phyloP scores from a whole-genome alignment of 75 land plant species.

The Adiantum capillusveneris region DNA sequence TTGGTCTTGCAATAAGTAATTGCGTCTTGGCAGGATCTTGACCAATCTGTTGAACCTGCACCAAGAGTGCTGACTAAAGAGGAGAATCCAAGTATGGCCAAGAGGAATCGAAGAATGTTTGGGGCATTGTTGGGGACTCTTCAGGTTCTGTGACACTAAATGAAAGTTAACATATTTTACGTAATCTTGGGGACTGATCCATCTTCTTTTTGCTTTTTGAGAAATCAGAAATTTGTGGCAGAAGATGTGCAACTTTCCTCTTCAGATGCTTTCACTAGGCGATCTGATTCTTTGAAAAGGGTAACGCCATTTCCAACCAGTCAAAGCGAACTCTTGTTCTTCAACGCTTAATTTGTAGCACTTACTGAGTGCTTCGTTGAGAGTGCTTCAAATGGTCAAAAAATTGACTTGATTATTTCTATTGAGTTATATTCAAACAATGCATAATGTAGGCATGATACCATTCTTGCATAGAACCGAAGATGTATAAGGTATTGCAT shows the following conservation, averaged over 20 bases:
- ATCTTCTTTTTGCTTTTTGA: slow-evolving; percentile 2
- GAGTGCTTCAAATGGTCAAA: no score
- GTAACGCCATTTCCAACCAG: slow-evolving; percentile 20
- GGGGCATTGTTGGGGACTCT: slow-evolving; percentile 90
- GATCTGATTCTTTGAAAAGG: slow-evolving; percentile 66
- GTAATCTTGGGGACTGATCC: not conserved
- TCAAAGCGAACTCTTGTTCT: no score
- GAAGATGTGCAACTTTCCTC: slow-evolving; percentile 76
- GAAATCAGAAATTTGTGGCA: slow-evolving; percentile 74
- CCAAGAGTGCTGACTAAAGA: slow-evolving; percentile 73
- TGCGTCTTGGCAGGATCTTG: slow-evolving; percentile 33
- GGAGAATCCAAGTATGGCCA: slow-evolving; percentile 79
- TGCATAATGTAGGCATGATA: no score
- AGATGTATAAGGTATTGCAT: no score
- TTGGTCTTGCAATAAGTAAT: no score
- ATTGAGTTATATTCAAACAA: no score
- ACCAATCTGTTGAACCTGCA: slow-evolving; percentile 36
- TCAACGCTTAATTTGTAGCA: no score
- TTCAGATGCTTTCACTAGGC: slow-evolving; percentile 71
- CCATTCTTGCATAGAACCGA: no score
- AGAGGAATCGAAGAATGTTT: slow-evolving; percentile 87
- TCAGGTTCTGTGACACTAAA: slow-evolving; percentile 60
- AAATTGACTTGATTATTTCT: no score
- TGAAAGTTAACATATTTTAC: no score
- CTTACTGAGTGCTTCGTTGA: no score